These are phyloP conservation scores for Coemansia sp. DNA, from an alignment of 192 early-diverging fungal species.

Conservation along the genomic window DNA sequence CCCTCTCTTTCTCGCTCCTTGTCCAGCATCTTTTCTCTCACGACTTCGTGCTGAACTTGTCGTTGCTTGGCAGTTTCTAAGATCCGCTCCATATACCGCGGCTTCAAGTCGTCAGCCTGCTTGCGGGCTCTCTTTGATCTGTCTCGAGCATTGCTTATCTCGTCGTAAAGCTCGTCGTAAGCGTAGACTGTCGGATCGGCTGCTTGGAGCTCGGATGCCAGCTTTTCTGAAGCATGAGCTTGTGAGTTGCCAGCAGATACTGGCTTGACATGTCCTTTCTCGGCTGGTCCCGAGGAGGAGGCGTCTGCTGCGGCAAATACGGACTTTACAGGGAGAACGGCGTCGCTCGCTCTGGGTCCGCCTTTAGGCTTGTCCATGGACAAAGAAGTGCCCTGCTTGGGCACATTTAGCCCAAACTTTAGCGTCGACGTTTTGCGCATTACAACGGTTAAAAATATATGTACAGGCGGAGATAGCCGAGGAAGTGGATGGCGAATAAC, in stretches of 20 bases:
- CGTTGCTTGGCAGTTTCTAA: slow-evolving; percentile 40
- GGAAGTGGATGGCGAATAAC: not conserved
- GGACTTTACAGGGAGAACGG: not conserved
- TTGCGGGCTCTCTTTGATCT: slow-evolving; percentile 9
- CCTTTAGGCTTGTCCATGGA: not conserved
- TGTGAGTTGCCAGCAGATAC: slow-evolving; percentile 11
- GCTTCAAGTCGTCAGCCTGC: slow-evolving; percentile 15
- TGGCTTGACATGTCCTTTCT: not conserved
- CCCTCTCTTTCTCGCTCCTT: slow-evolving; percentile 43
- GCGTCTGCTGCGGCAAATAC: slow-evolving; percentile 14
- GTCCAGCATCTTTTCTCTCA: slow-evolving; percentile 25
- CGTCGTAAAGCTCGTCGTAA: slow-evolving; percentile 47
- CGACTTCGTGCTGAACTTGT: slow-evolving; percentile 36
- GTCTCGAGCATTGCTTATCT: slow-evolving; percentile 10
- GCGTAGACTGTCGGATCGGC: slow-evolving; percentile 30
- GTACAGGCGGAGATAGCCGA: not conserved
- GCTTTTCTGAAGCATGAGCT: slow-evolving; percentile 10
- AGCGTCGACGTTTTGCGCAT: slow-evolving; percentile 38
- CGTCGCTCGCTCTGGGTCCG: not conserved
- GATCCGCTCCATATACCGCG: slow-evolving; percentile 48
- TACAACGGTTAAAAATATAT: not conserved
- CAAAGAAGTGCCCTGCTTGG: slow-evolving; percentile 16
- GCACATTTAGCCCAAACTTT: slow-evolving; percentile 36
- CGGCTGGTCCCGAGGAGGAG: not conserved
- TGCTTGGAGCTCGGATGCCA: slow-evolving; percentile 14